Evolutionary conservation across 768 basidiomycete genomes (phyloP), one percentile per base, ranked within the genome.

Genomic region (Psilocybe tampanensis): DNA sequence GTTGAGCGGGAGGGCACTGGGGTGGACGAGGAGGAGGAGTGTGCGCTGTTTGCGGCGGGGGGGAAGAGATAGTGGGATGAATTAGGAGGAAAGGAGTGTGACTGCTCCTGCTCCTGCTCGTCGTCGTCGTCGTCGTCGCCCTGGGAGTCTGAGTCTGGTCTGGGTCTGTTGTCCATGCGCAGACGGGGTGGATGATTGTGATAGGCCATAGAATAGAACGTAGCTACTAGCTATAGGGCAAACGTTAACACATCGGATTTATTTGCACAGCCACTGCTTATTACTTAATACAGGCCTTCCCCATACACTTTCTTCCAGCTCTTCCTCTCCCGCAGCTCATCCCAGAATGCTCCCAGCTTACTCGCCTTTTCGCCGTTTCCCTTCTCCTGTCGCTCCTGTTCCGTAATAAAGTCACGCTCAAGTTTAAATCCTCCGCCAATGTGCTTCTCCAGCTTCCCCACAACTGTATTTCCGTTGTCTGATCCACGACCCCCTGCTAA

Each of bases 311-410:
- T 81, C 72, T 85, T 81, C 85, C 89, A 92, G 72, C 90, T 91
- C n/a, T 74, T 69, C 59, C 91, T 70, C 64, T 80, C 77, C 63
- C 79, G 78, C 68, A 90, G 75, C 2, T 75, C 77, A 59, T 88
- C 84, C 90, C 92, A 95, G 68, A 91, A 91, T 29, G 74, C 78
- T 1, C 74, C 80, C n/a, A 94, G 54, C 70, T 86, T 91, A 56
- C 71, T 78, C 69, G 86, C 86, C 55, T 73, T 78, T 41, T 63
- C 65, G n/a, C 62, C 61, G 54, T 59, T 32, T 56, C 58, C 50
- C 51, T 62, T 64, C 66, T 69, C 63, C 56, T 68, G 64, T 15
- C 72, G 68, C 45, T 67, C 61, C 60, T 67, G 65, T 68, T 75
- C 54, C 59, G 64, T 55, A 62, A 64, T 65, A 55, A 73, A 77